Conservation (phyloP, 2,329 filamentous ascomycete species). For the Byssochlamys sp. region DNA sequence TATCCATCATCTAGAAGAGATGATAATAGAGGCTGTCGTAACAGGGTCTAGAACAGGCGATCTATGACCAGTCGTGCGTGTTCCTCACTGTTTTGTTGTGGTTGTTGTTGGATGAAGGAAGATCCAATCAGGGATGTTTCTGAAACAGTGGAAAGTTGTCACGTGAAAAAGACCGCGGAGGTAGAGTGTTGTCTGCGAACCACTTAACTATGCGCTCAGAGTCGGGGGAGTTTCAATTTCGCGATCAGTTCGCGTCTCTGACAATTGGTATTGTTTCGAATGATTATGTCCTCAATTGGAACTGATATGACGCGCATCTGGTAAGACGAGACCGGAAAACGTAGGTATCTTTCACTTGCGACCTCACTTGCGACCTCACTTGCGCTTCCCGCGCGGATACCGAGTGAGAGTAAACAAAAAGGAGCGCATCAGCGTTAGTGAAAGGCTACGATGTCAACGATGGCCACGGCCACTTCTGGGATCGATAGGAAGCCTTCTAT, state of each 20-base stretch:
- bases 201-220: background rate
- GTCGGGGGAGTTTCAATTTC: background rate
- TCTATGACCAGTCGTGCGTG: background rate
- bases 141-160: background rate
- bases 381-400: conserved; percentile 2
- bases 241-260: background rate
- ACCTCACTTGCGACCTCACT: conserved; percentile 2
- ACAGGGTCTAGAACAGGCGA: background rate
- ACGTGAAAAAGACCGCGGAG: background rate
- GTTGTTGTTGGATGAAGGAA: background rate
- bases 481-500: conserved; percentile 7
- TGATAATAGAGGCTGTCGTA: background rate
- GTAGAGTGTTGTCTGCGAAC: background rate
- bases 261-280: background rate
- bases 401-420: background rate
- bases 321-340: background rate
- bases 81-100: background rate
- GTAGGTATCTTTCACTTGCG: background rate
- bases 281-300: background rate
- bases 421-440: background rate
- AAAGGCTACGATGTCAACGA: background rate
- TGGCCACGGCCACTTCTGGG: background rate
- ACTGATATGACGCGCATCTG: background rate
- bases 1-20: background rate
- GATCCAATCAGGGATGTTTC: background rate